A percentile compares a stretch with the other conserved stretches of the same genome.
These are phyloP conservation scores for Rhodotorula sp. DNA, from an alignment of 1,284 basidiomycete genomes.

Conservation along the genomic window DNA sequence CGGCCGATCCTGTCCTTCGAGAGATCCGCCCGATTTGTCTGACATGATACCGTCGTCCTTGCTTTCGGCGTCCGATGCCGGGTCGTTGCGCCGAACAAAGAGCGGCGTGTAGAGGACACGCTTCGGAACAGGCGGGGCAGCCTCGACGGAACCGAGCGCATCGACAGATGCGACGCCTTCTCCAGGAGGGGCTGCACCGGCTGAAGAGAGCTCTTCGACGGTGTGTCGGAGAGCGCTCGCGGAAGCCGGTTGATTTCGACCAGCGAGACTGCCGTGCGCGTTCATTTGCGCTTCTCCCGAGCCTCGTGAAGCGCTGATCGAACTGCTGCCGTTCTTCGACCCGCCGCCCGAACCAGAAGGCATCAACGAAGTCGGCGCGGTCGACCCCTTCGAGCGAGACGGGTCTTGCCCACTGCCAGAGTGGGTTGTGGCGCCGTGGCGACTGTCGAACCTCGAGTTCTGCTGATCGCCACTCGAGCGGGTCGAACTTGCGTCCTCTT, in stretches of 20 bases:
- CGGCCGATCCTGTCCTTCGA: neutral
- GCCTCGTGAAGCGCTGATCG: constrained; percentile 11
- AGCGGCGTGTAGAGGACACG: constrained; percentile 25
- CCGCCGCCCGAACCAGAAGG: constrained; percentile 5
- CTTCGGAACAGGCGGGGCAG: neutral
- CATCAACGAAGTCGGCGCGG: constrained; percentile 22
- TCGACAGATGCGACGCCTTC: neutral
- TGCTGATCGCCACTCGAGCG: constrained; percentile 1
- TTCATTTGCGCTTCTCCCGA: neutral
- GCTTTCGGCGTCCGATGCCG: neutral
- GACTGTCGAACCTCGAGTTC: constrained; percentile 19
- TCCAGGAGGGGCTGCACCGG: neutral
- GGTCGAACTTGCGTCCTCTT: neutral
- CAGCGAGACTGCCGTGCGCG: no score
- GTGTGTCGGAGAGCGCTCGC: constrained; percentile 6
- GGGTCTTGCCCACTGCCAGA: neutral
- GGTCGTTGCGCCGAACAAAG: constrained; percentile 11
- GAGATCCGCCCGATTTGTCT: neutral
- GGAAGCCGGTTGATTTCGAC: neutral
- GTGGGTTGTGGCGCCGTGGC: neutral
- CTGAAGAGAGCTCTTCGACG: constrained; percentile 7
- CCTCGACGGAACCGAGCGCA: constrained; percentile 7
- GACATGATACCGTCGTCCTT: neutral
- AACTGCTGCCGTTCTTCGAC: constrained; percentile 16
- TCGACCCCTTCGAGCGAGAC: constrained; percentile 9